Conservation (phyloP, 83 land plant genomes). For the Isoetes engelmannii region DNA sequence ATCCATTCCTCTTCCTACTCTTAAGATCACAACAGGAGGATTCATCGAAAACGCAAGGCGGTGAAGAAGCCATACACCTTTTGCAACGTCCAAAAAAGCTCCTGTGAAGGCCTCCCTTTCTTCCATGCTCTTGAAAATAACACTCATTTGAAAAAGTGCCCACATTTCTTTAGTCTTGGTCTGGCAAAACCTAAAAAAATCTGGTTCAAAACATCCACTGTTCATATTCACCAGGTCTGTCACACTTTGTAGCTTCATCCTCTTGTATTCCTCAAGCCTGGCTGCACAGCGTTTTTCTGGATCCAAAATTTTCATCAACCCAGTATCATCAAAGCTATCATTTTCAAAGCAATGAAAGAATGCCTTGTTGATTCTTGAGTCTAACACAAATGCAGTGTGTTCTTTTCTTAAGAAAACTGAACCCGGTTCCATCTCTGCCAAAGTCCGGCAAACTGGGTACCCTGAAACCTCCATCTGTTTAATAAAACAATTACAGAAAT, state of each 20-base stretch:
- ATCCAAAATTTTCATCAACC: constrained; percentile 19
- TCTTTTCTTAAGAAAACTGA: constrained; percentile 7
- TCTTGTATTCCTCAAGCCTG: constrained; percentile 10
- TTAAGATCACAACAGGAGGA: constrained; percentile 5
- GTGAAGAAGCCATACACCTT: constrained; percentile 19
- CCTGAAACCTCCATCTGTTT: constrained; percentile 16
- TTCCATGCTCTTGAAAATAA: neutral
- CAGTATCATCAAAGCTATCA: constrained; percentile 20
- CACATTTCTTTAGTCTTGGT: constrained; percentile 14
- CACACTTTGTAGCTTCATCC: constrained; percentile 6
- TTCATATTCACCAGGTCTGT: constrained; percentile 3
- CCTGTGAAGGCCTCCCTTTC: constrained; percentile 11
- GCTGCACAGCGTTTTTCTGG: constrained; percentile 6
- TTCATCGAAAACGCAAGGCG: constrained; percentile 11
- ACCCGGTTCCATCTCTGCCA: constrained; percentile 18
- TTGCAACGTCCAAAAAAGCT: constrained; percentile 12
- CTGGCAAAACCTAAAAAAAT: constrained; percentile 12
- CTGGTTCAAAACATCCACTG: constrained; percentile 7
- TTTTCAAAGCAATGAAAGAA: constrained; percentile 23
- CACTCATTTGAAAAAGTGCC: constrained; percentile 7
- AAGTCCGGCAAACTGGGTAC: constrained; percentile 6
- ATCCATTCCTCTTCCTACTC: constrained; percentile 23
- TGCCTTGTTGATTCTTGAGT: constrained; percentile 15
- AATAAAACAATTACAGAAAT: constrained; percentile 11
- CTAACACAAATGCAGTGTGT: constrained; percentile 19